Evolutionary conservation across 805 yeast species (phyloP).

Genomic region (Candida multigemmis): DNA sequence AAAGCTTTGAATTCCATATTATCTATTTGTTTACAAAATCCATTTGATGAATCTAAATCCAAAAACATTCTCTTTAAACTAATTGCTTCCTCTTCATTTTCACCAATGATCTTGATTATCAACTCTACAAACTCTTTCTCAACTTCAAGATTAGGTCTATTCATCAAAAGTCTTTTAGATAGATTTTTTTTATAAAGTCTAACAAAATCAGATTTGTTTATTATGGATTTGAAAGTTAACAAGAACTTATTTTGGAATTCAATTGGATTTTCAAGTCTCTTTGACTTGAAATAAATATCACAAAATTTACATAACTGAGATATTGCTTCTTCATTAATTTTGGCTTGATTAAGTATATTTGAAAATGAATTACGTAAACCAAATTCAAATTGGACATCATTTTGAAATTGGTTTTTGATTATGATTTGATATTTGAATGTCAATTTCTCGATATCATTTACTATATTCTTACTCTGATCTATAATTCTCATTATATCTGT

Average conservation of each 20-base stretch:
- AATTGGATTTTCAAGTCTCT: slow-evolving; percentile 4
- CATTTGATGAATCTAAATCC: slow-evolving; percentile 17
- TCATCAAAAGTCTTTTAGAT: slow-evolving; percentile 23
- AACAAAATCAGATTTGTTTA: slow-evolving; percentile 24
- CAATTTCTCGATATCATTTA: slow-evolving; percentile 6
- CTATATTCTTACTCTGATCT: neutral
- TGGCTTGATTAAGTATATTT: slow-evolving; percentile 8
- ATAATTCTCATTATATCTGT: no score
- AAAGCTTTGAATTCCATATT: slow-evolving; percentile 18
- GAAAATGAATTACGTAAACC: slow-evolving; percentile 21
- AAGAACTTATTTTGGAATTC: slow-evolving; percentile 11
- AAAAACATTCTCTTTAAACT: slow-evolving; percentile 22
- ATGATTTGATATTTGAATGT: slow-evolving; percentile 7
- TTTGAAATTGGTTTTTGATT: slow-evolving; percentile 6
- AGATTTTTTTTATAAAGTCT: slow-evolving; percentile 22
- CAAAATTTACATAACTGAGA: slow-evolving; percentile 20
- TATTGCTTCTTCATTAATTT: slow-evolving; percentile 8
- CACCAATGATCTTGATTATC: slow-evolving; percentile 20
- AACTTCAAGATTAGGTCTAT: slow-evolving; percentile 11
- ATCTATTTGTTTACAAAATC: slow-evolving; percentile 6
- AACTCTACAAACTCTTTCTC: slow-evolving; percentile 13
- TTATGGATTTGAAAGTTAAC: slow-evolving; percentile 20
- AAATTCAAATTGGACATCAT: slow-evolving; percentile 14
- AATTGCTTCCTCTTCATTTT: slow-evolving; percentile 15
- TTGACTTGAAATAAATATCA: slow-evolving; percentile 17